phyloP scores from a whole-genome alignment of 2,329 filamentous ascomycete genomes.

The Bertia moriformis region DNA sequence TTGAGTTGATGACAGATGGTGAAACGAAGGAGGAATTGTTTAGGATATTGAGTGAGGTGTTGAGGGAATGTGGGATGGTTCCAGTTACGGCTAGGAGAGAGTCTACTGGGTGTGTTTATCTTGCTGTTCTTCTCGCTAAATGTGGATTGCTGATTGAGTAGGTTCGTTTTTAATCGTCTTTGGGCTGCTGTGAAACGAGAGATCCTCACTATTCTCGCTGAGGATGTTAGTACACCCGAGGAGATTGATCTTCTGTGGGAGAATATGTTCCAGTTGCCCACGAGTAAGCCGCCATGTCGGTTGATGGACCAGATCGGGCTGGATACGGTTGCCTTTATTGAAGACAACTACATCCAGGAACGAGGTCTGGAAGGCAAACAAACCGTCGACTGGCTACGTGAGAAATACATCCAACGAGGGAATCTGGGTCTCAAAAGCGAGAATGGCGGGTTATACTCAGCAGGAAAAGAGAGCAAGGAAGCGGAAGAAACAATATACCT shows the following conservation, averaged over 20 bases:
- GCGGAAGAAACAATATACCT: too few relatives aligned
- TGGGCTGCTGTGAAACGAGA: conserved; percentile 43
- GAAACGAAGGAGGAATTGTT: conserved; percentile 25
- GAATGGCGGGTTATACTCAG: conserved; percentile 23
- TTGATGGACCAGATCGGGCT: conserved; percentile 34
- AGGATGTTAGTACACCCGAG: conserved; percentile 30
- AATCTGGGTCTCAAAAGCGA: conserved; percentile 27
- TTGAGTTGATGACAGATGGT: conserved; percentile 38
- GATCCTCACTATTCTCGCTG: conserved; percentile 27
- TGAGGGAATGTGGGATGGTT: conserved; percentile 20
- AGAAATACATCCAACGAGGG: conserved; percentile 27
- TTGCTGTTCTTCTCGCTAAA: not conserved
- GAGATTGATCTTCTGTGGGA: conserved; percentile 32
- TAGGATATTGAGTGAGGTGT: conserved; percentile 24
- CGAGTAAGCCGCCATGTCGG: conserved; percentile 11
- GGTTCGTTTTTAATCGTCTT: conserved; percentile 38
- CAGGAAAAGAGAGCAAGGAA: conserved; percentile 7
- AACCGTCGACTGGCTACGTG: conserved; percentile 27
- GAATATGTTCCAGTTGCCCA: conserved; percentile 20
- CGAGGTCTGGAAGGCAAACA: conserved; percentile 21
- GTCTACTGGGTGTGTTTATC: conserved; percentile 12
- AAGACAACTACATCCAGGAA: conserved; percentile 34
- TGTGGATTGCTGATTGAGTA: conserved; percentile 16
- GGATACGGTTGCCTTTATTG: conserved; percentile 36
- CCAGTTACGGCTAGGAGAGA: conserved; percentile 27